Percentiles rank a stretch among this genome's conserved stretches.
Evolutionary conservation across 2,329 filamentous ascomycete species (phyloP).

Genomic region (Shiraia bambusicola): DNA sequence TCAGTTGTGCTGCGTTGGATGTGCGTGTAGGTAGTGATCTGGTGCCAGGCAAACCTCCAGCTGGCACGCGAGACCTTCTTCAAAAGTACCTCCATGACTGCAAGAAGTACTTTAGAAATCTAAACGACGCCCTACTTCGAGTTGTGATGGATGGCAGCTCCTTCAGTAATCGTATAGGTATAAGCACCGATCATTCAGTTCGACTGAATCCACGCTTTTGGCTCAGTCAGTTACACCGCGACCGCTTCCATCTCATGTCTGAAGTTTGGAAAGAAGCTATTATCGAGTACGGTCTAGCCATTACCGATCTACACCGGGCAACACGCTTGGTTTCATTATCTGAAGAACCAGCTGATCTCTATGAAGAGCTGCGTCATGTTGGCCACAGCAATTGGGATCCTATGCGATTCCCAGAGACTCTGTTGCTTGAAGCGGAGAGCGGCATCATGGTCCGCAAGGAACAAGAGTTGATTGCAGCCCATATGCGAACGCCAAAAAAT

Average conservation of each 20-base stretch:
- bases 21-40: background rate
- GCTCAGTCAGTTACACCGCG: conserved; percentile 23
- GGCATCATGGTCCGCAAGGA: conserved; percentile 61
- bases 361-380: conserved; percentile 46
- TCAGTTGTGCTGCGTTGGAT: conserved; percentile 20
- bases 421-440: conserved; percentile 66
- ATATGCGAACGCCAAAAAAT: conserved; percentile 52
- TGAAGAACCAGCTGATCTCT: conserved; percentile 18
- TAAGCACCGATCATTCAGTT: conserved; percentile 9
- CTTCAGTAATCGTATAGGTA: conserved; percentile 3
- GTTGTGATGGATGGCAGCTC: background rate
- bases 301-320: conserved; percentile 33
- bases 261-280: conserved; percentile 22
- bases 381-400: conserved; percentile 62
- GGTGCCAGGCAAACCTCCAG: too few relatives aligned
- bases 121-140: conserved; percentile 5
- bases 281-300: conserved; percentile 26
- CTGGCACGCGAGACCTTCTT: background rate
- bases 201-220: conserved; percentile 26
- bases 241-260: conserved; percentile 16
- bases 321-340: conserved; percentile 19
- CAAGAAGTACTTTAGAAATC: conserved; percentile 6
- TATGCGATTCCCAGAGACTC: conserved; percentile 56
- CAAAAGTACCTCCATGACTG: conserved; percentile 14
- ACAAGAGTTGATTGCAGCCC: conserved; percentile 58